These are phyloP conservation scores for Acacia pycnantha DNA, from an alignment of 331 rosid species.

Conservation along the genomic window DNA sequence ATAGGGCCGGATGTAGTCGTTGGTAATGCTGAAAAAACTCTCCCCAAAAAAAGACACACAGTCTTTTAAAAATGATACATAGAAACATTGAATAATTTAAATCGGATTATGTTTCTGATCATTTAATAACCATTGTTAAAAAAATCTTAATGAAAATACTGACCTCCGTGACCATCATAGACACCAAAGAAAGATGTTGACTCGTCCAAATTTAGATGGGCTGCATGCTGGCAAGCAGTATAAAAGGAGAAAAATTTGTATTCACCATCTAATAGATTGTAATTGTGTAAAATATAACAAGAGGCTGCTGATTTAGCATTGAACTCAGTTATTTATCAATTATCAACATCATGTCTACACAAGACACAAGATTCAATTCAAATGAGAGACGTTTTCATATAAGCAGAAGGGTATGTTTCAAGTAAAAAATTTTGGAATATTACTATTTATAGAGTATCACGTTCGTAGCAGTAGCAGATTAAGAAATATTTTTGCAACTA, in stretches of 20 bases:
- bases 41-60: not conserved
- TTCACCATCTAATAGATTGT: not conserved
- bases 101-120: not conserved
- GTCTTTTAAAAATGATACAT: not conserved
- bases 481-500: not conserved
- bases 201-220: conserved; percentile 53
- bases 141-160: not conserved
- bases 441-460: not conserved
- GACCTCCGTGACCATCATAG: conserved; percentile 81
- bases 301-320: not conserved
- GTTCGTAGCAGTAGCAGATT: not conserved
- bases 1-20: not conserved
- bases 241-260: not conserved
- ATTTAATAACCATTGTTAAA: not conserved
- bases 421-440: not conserved
- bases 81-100: not conserved
- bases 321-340: not conserved
- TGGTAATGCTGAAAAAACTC: not conserved
- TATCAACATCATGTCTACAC: not conserved
- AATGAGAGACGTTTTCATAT: not conserved
- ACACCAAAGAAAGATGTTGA: conserved; percentile 72
- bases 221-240: conserved; percentile 56
- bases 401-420: not conserved
- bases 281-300: not conserved
- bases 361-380: not conserved